Evolutionary conservation across 2,329 filamentous ascomycete genomes (phyloP).

Genomic region (Calonectria henricotiae): DNA sequence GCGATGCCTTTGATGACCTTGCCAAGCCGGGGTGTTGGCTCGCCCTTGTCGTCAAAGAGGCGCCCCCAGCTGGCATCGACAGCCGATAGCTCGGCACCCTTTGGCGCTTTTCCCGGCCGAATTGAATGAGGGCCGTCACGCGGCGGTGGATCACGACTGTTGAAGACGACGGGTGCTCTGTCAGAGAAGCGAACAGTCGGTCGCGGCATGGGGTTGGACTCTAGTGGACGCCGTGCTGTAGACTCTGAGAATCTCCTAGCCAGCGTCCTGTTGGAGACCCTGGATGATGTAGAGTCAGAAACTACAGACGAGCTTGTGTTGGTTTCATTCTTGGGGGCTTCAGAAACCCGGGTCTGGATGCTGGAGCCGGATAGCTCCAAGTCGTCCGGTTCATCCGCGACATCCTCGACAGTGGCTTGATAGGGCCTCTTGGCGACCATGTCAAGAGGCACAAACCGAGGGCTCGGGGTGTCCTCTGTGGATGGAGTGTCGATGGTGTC

Average conservation of each 20-base stretch:
- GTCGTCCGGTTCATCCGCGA: slow-evolving; percentile 44
- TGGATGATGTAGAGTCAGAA: slow-evolving; percentile 46
- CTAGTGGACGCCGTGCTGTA: slow-evolving; percentile 2
- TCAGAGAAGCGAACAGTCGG: slow-evolving; percentile 57
- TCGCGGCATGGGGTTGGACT: slow-evolving; percentile 43
- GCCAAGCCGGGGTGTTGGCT: slow-evolving; percentile 78
- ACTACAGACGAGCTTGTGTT: slow-evolving; percentile 45
- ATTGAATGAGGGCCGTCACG: slow-evolving; percentile 28
- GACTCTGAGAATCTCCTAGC: slow-evolving; percentile 31
- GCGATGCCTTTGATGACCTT: slow-evolving; percentile 84
- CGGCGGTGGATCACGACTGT: slow-evolving; percentile 40
- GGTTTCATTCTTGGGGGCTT: not conserved
- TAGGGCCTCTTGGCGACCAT: slow-evolving; percentile 24
- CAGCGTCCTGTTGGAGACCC: slow-evolving; percentile 33
- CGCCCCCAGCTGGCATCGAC: slow-evolving; percentile 84
- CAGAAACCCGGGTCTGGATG: not conserved
- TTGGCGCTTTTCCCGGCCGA: slow-evolving; percentile 23
- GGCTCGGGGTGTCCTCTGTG: slow-evolving; percentile 46
- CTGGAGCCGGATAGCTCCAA: slow-evolving; percentile 19
- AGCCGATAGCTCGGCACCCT: slow-evolving; percentile 55
- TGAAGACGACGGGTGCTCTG: slow-evolving; percentile 49
- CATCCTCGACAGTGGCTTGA: slow-evolving; percentile 47
- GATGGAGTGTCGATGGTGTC: slow-evolving; percentile 42
- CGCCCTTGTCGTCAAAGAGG: slow-evolving; percentile 79
- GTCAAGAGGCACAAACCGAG: slow-evolving; percentile 38